These are phyloP conservation scores for Boletus coccyginus DNA, from an alignment of 768 basidiomycete species.

Conservation along the genomic window DNA sequence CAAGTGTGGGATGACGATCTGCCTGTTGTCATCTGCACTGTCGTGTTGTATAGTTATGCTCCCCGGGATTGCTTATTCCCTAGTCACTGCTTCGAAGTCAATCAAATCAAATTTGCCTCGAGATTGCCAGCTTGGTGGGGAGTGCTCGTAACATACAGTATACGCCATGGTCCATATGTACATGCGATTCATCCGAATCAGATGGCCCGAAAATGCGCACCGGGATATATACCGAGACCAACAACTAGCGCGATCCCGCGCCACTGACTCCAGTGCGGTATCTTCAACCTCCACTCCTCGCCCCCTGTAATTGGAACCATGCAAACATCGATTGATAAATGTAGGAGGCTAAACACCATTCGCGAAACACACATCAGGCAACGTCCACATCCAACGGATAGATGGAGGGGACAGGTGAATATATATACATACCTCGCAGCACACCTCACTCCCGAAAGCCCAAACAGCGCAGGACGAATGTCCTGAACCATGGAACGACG, in stretches of 20 bases:
- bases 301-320: conserved; percentile 5
- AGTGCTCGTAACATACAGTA: no score
- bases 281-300: not conserved
- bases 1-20: not conserved
- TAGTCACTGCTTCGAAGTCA: no score
- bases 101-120: no score
- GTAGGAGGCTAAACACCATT: no score
- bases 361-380: no score
- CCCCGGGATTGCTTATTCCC: no score
- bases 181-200: not conserved
- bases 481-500: not conserved
- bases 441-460: not conserved
- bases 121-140: no score
- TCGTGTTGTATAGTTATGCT: no score
- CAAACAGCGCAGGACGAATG: not conserved
- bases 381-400: no score
- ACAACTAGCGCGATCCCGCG: not conserved
- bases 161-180: not conserved
- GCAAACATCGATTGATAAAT: not conserved
- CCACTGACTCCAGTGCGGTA: not conserved
- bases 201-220: not conserved
- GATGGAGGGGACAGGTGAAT: no score
- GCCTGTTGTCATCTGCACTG: not conserved
- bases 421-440: conserved; percentile 8
- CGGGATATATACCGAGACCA: not conserved